Conservation (phyloP, 345 rosid genomes). For the Eucalyptus regnans region DNA sequence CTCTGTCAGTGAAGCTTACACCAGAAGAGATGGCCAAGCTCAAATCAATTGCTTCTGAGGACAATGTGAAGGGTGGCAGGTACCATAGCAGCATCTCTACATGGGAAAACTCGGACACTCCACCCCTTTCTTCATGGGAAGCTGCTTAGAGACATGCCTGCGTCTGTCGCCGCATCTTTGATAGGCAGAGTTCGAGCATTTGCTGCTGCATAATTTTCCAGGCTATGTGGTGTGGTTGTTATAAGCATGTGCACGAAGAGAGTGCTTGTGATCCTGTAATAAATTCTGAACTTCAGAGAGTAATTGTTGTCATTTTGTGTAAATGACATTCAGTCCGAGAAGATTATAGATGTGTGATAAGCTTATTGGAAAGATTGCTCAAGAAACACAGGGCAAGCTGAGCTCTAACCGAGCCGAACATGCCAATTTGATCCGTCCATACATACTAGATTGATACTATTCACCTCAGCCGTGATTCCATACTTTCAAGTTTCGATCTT, state of each 20-base stretch:
- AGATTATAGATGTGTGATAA: background rate
- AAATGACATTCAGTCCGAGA: background rate
- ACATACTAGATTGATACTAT: no score
- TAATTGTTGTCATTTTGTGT: background rate
- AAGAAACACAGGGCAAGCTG: background rate
- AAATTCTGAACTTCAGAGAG: no score
- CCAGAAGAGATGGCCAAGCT: no score
- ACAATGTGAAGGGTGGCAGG: no score
- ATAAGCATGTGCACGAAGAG: background rate
- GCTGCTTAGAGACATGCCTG: background rate
- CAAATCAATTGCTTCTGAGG: no score
- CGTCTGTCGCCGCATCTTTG: background rate
- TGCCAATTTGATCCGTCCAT: no score
- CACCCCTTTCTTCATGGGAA: slow-evolving; percentile 40
- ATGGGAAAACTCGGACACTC: no score
- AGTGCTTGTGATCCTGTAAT: no score
- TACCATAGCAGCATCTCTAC: no score
- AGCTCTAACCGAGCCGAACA: background rate
- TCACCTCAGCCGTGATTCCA: no score
- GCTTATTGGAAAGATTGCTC: background rate
- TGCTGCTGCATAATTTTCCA: background rate
- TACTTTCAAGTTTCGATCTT: no score
- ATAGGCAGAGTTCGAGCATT: background rate
- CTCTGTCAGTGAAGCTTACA: no score
- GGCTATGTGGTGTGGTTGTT: background rate